Percentiles rank a stretch among this genome's conserved stretches.
Conservation (phyloP, 305 asterid genomes). For the Rubia occidens region DNA sequence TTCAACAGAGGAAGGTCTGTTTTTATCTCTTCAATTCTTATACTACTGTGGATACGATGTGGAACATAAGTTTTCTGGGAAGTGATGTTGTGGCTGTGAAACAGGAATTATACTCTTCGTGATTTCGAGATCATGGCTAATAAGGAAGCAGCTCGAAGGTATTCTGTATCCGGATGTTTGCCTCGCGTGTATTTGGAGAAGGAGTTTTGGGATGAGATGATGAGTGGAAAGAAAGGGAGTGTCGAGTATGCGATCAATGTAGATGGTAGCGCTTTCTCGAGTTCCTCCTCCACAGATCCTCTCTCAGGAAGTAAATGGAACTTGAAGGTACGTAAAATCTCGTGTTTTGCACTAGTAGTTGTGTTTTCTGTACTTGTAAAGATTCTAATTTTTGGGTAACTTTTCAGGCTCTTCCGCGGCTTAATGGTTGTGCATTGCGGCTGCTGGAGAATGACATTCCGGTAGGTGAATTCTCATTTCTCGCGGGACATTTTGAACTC, state of each 20-base stretch:
- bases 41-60: too few relatives aligned
- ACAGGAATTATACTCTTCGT: slow-evolving; percentile 28
- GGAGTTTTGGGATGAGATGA: slow-evolving; percentile 37
- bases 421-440: slow-evolving; percentile 26
- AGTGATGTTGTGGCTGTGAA: neutral
- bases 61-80: neutral
- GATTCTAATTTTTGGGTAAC: neutral
- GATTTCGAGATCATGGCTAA: slow-evolving; percentile 46
- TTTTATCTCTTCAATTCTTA: neutral
- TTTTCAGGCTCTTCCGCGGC: slow-evolving; percentile 26
- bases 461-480: slow-evolving; percentile 14
- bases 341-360: too few relatives aligned
- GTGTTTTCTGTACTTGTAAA: too few relatives aligned
- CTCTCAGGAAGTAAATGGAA: slow-evolving; percentile 40
- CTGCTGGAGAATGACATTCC: slow-evolving; percentile 29
- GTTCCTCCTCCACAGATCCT: slow-evolving; percentile 25
- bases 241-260: slow-evolving; percentile 39
- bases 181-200: slow-evolving; percentile 31
- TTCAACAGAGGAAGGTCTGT: slow-evolving; percentile 25
- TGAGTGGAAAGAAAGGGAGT: slow-evolving; percentile 19
- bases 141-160: slow-evolving; percentile 25
- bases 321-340: slow-evolving; percentile 39
- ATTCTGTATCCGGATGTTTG: slow-evolving; percentile 29
- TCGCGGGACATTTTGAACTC: neutral
- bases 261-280: slow-evolving; percentile 43